Evolutionary conservation across 768 basidiomycete genomes (phyloP), one percentile per base, ranked within the genome.

Genomic region (Kwoniella heveanensis): DNA sequence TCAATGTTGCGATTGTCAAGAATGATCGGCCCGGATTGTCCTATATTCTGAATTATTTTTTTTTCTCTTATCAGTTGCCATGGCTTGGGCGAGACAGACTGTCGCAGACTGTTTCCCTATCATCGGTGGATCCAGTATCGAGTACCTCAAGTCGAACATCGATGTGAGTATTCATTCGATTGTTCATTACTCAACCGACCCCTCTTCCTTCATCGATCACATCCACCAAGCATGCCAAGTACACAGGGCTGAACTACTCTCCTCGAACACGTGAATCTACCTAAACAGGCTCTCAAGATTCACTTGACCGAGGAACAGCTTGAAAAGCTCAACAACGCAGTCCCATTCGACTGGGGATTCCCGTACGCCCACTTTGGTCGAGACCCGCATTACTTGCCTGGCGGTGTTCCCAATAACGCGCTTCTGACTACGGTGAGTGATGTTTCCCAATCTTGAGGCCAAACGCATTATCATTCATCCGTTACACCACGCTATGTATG

Each of bases 51-150:
- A 24, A 19, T 2, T 8, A n/a, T 36, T 55, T 39, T 5, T 26
- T 10, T 32, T 32, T 5, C n/a, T 10, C 13, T 32, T 6, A 32
- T 32, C 44, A 68, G 74, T 79, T 48, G 77, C 69, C 8, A 22
- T 79, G 30, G 77, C 77, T 3, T 73, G 66, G 57, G 64, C 62
- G 13, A 51, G 76, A 47, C 72, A 73, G 54, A 74, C 50, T 49
- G 53, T 60, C n/a, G 48, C 73, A 8, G 65, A 73, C 62, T 63
- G 60, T 24, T 79, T 66, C 65, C 77, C 77, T 2, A 76, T 78
- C 48, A 56, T 76, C 29, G 76, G 74, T 12, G 76, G 76, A 37
- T 68, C 65, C 24, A 69, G 57, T 24, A 59, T 76, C 51, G 72
- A 73, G 25, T 63, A 79, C 29, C 56, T 79, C 29, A 56, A 67